These are phyloP conservation scores for Phytophthora boehmeriae DNA, from an alignment of 352 stramenopile species.

Conservation along the genomic window DNA sequence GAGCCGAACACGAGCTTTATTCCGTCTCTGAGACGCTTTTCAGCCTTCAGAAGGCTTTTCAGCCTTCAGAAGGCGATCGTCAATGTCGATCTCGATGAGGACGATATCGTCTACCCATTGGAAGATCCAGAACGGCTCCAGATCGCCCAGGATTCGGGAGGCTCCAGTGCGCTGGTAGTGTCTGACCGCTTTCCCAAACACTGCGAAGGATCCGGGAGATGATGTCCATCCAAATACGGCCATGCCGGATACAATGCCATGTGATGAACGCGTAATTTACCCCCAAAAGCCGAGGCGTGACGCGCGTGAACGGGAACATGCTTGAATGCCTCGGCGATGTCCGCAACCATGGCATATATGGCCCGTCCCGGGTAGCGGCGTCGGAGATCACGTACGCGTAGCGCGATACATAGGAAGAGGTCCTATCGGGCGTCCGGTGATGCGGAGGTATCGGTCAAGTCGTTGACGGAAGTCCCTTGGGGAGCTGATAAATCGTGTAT, in stretches of 20 bases:
- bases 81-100: conserved; percentile 6
- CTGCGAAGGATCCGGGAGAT: not conserved
- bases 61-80: no score
- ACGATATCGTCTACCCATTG: conserved; percentile 13
- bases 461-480: not conserved
- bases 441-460: not conserved
- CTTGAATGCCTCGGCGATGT: conserved; percentile 1
- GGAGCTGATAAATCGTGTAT: conserved; percentile 3
- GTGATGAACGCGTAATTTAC: not conserved
- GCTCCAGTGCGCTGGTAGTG: conserved; percentile 4
- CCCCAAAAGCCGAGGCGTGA: not conserved
- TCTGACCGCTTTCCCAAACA: conserved; percentile 2
- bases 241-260: conserved; percentile 1
- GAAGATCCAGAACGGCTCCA: conserved; percentile 7
- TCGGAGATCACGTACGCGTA: not conserved
- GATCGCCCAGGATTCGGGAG: not conserved
- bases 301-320: not conserved
- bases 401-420: not conserved
- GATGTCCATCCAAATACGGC: conserved; percentile 1
- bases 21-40: conserved; percentile 13
- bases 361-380: not conserved
- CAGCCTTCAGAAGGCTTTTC: conserved; percentile 3
- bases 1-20: conserved; percentile 15
- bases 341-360: conserved; percentile 3
- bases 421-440: conserved; percentile 8